These are phyloP conservation scores for Trichoderma harzianum DNA, from an alignment of 2,329 filamentous ascomycete genomes.

Conservation along the genomic window DNA sequence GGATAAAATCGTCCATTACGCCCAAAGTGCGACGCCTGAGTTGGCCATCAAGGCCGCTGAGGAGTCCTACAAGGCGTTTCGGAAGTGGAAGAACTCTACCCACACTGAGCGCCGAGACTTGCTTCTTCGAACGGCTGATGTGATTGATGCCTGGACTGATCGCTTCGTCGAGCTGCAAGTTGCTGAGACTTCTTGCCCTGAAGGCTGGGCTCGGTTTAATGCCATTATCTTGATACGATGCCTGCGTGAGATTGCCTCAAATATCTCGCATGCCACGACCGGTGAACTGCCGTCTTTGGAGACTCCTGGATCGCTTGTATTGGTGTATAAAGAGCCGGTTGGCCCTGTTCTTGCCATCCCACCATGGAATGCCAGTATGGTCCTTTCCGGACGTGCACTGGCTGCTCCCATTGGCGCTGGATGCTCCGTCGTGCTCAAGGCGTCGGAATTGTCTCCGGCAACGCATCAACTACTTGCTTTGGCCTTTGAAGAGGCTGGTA, in stretches of 20 bases:
- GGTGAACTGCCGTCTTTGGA: conserved; percentile 5
- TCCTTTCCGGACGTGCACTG: not conserved
- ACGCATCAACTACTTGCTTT: conserved; percentile 32
- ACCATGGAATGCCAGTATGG: conserved; percentile 50
- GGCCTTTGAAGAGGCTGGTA: conserved; percentile 39
- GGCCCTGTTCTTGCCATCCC: conserved; percentile 77
- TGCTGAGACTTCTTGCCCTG: conserved; percentile 43
- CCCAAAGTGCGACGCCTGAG: conserved; percentile 43
- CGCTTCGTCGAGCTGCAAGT: conserved; percentile 62
- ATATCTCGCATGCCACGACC: conserved; percentile 28
- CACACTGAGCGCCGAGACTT: conserved; percentile 62
- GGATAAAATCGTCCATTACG: conserved; percentile 6
- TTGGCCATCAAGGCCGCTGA: conserved; percentile 52
- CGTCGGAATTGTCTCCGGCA: conserved; percentile 32
- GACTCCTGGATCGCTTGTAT: not conserved
- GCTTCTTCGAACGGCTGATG: conserved; percentile 63
- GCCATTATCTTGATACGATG: conserved; percentile 33
- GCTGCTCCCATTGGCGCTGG: not conserved
- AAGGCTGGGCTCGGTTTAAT: conserved; percentile 42
- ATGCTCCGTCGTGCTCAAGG: conserved; percentile 29
- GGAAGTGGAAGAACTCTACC: conserved; percentile 63
- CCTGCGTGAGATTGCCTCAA: conserved; percentile 43
- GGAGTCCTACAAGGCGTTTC: conserved; percentile 63
- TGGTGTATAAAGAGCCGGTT: conserved; percentile 61
- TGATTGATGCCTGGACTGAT: conserved; percentile 56